Percentiles rank a stretch among this genome's conserved stretches.
Conservation (phyloP, 1,139 yeast genomes). For the Hanseniaspora sp. region DNA sequence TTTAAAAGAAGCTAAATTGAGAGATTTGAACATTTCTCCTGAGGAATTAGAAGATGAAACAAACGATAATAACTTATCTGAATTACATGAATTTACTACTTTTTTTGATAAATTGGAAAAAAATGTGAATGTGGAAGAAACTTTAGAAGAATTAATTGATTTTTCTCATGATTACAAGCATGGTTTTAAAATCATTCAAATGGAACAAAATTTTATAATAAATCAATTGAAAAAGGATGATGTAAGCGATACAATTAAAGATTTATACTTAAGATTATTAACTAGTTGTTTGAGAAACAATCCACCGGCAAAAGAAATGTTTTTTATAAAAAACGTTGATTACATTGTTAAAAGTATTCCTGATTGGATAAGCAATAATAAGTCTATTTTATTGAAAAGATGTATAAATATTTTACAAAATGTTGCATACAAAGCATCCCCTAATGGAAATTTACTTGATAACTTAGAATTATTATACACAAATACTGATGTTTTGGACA, state of each 20-base stretch:
- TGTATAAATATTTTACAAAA: slow-evolving; percentile 16
- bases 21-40: slow-evolving; percentile 16
- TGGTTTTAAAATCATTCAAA: slow-evolving; percentile 26
- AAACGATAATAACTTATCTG: slow-evolving; percentile 9
- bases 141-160: slow-evolving; percentile 27
- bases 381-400: slow-evolving; percentile 10
- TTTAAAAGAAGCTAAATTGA: slow-evolving; percentile 52
- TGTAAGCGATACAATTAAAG: slow-evolving; percentile 30
- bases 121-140: slow-evolving; percentile 18
- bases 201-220: slow-evolving; percentile 25
- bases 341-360: slow-evolving; percentile 5
- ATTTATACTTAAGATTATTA: slow-evolving; percentile 41
- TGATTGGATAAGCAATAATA: not conserved
- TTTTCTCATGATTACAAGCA: slow-evolving; percentile 29
- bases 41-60: slow-evolving; percentile 18
- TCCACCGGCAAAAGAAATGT: slow-evolving; percentile 44
- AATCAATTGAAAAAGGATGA: slow-evolving; percentile 18
- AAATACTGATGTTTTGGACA: slow-evolving; percentile 22
- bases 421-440: slow-evolving; percentile 16
- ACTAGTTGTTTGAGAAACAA: slow-evolving; percentile 61
- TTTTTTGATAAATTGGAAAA: slow-evolving; percentile 8
- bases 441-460: not conserved
- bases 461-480: slow-evolving; percentile 10
- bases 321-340: slow-evolving; percentile 14
- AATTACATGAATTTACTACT: slow-evolving; percentile 15